Conservation (phyloP, 2,329 filamentous ascomycete species). For the Ceratocystis cubensis region DNA sequence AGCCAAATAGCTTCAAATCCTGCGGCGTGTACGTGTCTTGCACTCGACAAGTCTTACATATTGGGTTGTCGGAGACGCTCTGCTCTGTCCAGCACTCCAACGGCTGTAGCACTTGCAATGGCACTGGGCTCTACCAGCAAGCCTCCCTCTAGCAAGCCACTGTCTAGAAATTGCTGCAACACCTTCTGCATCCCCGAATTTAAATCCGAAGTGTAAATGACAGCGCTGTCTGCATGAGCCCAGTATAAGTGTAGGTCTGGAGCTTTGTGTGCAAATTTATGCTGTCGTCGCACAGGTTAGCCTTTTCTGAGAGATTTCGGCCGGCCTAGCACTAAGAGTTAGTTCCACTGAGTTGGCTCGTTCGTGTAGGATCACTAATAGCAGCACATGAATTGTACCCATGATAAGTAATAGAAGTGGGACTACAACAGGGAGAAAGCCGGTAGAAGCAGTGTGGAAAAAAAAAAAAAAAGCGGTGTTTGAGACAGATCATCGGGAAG, state of each 20-base stretch:
- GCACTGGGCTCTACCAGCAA: too few relatives aligned
- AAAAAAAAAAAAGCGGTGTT: neutral
- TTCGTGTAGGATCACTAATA: constrained; percentile 7
- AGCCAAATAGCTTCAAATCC: neutral
- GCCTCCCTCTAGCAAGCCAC: too few relatives aligned
- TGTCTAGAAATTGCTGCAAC: neutral
- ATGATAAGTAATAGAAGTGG: neutral
- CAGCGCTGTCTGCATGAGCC: neutral
- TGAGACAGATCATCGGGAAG: neutral
- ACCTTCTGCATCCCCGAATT: neutral
- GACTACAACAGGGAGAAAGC: neutral
- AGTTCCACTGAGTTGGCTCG: neutral
- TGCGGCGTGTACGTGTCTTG: neutral
- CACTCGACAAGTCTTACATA: neutral
- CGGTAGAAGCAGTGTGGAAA: neutral
- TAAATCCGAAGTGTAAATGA: neutral
- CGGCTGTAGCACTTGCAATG: neutral
- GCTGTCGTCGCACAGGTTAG: neutral
- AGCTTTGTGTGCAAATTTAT: neutral
- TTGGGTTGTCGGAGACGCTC: neutral
- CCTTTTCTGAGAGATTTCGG: neutral
- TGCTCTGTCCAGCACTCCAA: neutral
- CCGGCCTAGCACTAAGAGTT: neutral
- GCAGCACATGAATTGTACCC: neutral
- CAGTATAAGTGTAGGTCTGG: neutral